Evolutionary conservation across 1,139 yeast genomes (phyloP).

Genomic region (Tardiomyces blankii): DNA sequence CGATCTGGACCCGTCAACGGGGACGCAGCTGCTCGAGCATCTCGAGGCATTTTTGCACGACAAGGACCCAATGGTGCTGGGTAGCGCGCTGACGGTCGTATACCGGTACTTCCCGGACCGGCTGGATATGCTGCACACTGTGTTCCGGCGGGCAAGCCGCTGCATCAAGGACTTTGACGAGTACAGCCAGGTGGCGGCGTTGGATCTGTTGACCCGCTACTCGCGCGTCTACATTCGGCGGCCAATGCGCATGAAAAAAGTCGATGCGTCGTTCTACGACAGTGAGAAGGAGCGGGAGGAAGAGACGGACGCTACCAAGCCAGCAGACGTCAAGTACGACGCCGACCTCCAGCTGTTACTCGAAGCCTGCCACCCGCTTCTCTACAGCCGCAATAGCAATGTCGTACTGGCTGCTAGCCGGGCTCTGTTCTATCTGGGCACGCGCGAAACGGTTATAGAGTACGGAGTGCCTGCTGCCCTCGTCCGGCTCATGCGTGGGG

Average conservation of each 20-base stretch:
- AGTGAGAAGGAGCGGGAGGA: slow-evolving; percentile 8
- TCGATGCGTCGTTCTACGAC: slow-evolving; percentile 7
- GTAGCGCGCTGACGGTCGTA: slow-evolving; percentile 53
- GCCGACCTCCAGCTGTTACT: slow-evolving; percentile 48
- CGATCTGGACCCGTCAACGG: slow-evolving; percentile 31
- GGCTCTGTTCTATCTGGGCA: slow-evolving; percentile 43
- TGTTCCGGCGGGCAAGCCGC: slow-evolving; percentile 51
- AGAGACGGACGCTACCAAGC: slow-evolving; percentile 7
- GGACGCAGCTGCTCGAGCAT: slow-evolving; percentile 37
- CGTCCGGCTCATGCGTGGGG: slow-evolving; percentile 32
- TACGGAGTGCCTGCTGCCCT: slow-evolving; percentile 42
- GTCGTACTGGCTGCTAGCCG: slow-evolving; percentile 54
- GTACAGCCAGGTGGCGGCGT: slow-evolving; percentile 55
- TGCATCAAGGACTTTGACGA: slow-evolving; percentile 51
- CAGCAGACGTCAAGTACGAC: slow-evolving; percentile 25
- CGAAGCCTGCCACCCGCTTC: slow-evolving; percentile 33
- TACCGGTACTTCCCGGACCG: slow-evolving; percentile 44
- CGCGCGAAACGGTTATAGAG: slow-evolving; percentile 38
- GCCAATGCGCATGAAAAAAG: slow-evolving; percentile 26
- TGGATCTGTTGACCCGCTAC: slow-evolving; percentile 61
- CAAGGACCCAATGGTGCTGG: slow-evolving; percentile 50
- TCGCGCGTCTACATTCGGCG: slow-evolving; percentile 46
- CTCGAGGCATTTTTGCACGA: slow-evolving; percentile 52
- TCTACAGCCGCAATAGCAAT: slow-evolving; percentile 43
- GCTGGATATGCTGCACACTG: slow-evolving; percentile 60